A percentile compares a stretch with the other conserved stretches of the same genome.
These are phyloP conservation scores for Backusella tuberculispora DNA, from an alignment of 192 early-diverging fungal genomes.

Conservation along the genomic window DNA sequence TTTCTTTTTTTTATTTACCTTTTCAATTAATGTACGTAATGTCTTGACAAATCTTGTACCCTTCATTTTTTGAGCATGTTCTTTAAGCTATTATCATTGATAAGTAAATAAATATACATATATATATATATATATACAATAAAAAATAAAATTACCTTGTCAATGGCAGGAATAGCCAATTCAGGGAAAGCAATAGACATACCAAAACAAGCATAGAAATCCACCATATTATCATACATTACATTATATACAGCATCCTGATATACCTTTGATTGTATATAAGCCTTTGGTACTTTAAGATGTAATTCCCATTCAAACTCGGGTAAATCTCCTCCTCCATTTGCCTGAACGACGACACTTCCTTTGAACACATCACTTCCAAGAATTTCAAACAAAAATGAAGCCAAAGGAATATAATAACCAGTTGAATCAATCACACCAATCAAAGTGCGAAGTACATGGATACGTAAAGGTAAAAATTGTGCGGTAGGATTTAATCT, in stretches of 20 bases:
- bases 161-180: conserved; percentile 80
- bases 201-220: conserved; percentile 78
- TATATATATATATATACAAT: neutral
- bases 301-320: conserved; percentile 69
- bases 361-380: conserved; percentile 71
- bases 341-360: conserved; percentile 64
- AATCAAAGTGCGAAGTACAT: conserved; percentile 73
- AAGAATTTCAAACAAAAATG: conserved; percentile 82
- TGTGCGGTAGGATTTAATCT: conserved; percentile 84
- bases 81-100: conserved; percentile 66
- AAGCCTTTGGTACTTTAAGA: conserved; percentile 83
- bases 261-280: conserved; percentile 84
- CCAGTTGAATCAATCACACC: conserved; percentile 75
- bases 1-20: conserved; percentile 45
- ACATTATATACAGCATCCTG: conserved; percentile 79
- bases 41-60: conserved; percentile 79
- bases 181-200: conserved; percentile 95
- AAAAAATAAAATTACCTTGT: conserved; percentile 53
- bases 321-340: conserved; percentile 56
- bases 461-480: conserved; percentile 91
- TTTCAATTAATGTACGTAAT: conserved; percentile 79
- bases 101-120: neutral
- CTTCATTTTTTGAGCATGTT: conserved; percentile 75
- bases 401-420: conserved; percentile 82
- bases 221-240: conserved; percentile 70